Base-by-base conservation (phyloP, 768 basidiomycete species). In the Trametes cinnabarina region DNA sequence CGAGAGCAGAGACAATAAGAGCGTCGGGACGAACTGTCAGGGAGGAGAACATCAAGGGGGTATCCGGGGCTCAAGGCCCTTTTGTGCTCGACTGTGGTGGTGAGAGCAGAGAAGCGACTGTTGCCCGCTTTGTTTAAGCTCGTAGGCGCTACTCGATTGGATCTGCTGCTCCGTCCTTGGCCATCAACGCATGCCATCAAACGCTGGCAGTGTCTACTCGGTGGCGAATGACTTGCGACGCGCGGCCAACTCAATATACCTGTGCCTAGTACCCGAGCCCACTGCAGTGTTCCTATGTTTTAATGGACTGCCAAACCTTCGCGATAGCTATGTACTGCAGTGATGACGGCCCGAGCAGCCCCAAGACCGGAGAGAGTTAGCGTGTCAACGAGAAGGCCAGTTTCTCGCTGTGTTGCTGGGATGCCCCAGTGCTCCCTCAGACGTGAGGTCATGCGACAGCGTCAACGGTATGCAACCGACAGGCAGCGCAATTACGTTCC, bases 41-140 rank as follows among this genome's bases (percentile, higher is more conserved):
- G 40, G 52, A 22, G 37, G 34, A 40, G 55, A 37, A 52, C 60
- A 61, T 61, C 51, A 52, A 61, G 39, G 39, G 55, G 61, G 61
- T 62, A 57, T 57, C 56, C 56, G 46, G 43, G 61, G 51, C 56
- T 26, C 22, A 57, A 57, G 54, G 60, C 60, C 60, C 57, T 57
- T 58, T 57, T 56, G 55, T 57, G 35, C 19, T 42, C 42, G 48
- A 46, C 5, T 34, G 23, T n/a, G 52, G 41, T 25, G 54, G 57
- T 51, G 58, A 40, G 39, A 49, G 54, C 47, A 39, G 28, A 47
- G 17, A 14, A 46, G 37, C 14, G 48, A 47, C 43, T 20, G 43
- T 22, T 23, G n/a, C 20, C 10, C 11, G 42, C 48, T 61, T 57
- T 51, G 55, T 49, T 42, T n/a, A 9, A 25, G 54, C 37, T 51